These are phyloP conservation scores for Cercospora sojina DNA, from an alignment of 2,329 filamentous ascomycete genomes.

Conservation along the genomic window DNA sequence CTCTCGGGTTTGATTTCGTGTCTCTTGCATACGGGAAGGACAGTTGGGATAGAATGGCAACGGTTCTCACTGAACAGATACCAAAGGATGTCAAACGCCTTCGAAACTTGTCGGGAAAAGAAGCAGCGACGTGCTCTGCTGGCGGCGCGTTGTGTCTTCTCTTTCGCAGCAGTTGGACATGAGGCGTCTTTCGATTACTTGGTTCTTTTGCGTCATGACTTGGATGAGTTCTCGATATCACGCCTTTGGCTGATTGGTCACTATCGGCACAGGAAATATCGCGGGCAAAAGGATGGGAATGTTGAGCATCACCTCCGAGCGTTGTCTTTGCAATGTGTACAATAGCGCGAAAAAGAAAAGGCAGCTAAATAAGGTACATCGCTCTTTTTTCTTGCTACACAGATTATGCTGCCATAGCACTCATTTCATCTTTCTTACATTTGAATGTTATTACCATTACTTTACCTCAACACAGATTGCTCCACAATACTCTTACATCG, in stretches of 20 bases:
- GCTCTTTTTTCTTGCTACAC: not conserved
- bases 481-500: not conserved
- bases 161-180: not conserved
- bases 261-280: too few relatives aligned
- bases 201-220: not conserved
- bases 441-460: not conserved
- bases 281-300: not conserved
- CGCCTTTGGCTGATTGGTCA: too few relatives aligned
- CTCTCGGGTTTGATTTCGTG: not conserved
- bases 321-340: not conserved
- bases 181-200: not conserved
- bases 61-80: not conserved
- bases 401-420: not conserved
- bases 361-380: not conserved
- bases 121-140: slow-evolving; percentile 8
- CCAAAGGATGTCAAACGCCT: not conserved
- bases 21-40: not conserved
- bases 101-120: not conserved
- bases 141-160: not conserved
- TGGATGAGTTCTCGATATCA: not conserved
- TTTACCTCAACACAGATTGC: not conserved
- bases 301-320: not conserved
- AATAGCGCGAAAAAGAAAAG: not conserved
- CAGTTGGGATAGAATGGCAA: not conserved
- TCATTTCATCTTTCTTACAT: not conserved